A percentile compares a stretch with the other conserved stretches of the same genome.
These are phyloP conservation scores for Elsinoe ampelina DNA, from an alignment of 2,329 filamentous ascomycete species.

Conservation along the genomic window DNA sequence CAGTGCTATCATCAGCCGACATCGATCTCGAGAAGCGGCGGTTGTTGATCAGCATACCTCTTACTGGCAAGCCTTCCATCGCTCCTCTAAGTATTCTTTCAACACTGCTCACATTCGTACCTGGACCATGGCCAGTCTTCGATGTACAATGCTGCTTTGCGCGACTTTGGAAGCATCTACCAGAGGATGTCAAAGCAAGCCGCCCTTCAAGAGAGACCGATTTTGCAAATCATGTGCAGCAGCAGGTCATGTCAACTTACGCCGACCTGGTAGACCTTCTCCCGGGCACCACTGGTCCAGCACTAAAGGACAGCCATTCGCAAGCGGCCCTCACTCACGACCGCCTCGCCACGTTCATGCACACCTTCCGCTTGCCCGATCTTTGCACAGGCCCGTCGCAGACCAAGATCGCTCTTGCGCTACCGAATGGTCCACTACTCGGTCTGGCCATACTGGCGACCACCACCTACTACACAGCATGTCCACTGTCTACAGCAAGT, in stretches of 20 bases:
- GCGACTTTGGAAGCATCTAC: conserved; percentile 30
- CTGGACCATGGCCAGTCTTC: conserved; percentile 24
- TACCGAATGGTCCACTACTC: conserved; percentile 47
- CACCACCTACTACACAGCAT: conserved; percentile 42
- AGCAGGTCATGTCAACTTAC: conserved; percentile 24
- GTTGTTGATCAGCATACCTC: not conserved
- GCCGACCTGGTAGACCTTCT: conserved; percentile 23
- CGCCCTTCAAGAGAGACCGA: conserved; percentile 15
- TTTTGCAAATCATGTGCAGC: conserved; percentile 13
- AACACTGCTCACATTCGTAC: conserved; percentile 18
- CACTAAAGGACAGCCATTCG: conserved; percentile 25
- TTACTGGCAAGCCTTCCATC: conserved; percentile 18
- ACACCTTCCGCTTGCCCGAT: conserved; percentile 22
- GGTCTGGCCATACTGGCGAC: conserved; percentile 43
- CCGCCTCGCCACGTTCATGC: conserved; percentile 21
- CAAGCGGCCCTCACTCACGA: conserved; percentile 21
- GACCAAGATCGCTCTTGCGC: conserved; percentile 41
- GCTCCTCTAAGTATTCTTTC: conserved; percentile 22
- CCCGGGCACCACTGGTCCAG: conserved; percentile 18
- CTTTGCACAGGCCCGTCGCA: conserved; percentile 22
- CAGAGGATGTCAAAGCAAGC: conserved; percentile 29
- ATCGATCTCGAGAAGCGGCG: not conserved
- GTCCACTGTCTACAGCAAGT: conserved; percentile 43
- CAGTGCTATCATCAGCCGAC: not conserved
- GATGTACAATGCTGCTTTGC: conserved; percentile 28